Evolutionary conservation across 805 yeast species (phyloP).

Genomic region (Hanseniaspora nectarophila): DNA sequence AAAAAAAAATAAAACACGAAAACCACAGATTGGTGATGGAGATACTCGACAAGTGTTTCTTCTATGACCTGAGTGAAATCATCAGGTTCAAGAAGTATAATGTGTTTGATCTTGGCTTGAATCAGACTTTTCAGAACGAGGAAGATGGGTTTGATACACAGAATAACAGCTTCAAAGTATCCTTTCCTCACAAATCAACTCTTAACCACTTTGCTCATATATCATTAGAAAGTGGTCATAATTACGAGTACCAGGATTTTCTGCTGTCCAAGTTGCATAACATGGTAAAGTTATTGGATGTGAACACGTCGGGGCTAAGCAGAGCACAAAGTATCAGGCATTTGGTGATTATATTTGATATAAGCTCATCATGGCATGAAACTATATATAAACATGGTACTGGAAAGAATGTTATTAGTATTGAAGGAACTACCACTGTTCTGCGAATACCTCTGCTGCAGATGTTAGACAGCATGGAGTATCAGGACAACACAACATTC

Average conservation of each 20-base stretch:
- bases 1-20: background rate
- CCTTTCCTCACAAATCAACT: background rate
- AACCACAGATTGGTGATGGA: background rate
- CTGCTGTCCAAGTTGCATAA: background rate
- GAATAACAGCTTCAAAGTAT: background rate
- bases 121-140: background rate
- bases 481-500: background rate
- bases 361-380: background rate
- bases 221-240: background rate
- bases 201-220: background rate
- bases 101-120: background rate
- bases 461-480: background rate
- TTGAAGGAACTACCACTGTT: background rate
- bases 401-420: background rate
- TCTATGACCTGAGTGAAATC: background rate
- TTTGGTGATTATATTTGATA: constrained; percentile 1
- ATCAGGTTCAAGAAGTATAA: background rate
- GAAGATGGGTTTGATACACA: background rate
- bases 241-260: background rate
- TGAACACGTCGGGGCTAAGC: background rate
- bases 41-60: constrained; percentile 12
- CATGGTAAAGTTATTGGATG: background rate
- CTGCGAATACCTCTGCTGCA: background rate
- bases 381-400: background rate
- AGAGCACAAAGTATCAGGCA: background rate